Evolutionary conservation across 768 basidiomycete species (phyloP).

Genomic region (Boletus pseudopeckii): DNA sequence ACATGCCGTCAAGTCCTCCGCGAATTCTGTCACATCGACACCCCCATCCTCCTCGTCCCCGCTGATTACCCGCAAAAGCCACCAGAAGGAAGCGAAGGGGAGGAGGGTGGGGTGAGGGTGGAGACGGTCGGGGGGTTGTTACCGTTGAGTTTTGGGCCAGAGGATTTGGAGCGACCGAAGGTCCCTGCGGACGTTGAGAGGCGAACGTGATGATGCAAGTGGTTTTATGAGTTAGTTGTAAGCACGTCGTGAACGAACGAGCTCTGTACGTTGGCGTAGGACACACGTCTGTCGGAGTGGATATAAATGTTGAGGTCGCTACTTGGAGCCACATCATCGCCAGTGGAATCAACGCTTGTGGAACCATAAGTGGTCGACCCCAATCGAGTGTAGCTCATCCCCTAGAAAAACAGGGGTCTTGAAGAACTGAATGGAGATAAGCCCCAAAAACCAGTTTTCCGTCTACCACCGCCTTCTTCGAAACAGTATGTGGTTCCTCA

Average conservation of each 20-base stretch:
- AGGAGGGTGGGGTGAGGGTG: constrained; percentile 48
- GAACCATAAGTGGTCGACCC: too few species aligned
- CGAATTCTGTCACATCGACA: constrained; percentile 75
- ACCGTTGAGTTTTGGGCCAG: constrained; percentile 88
- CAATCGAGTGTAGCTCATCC: not conserved
- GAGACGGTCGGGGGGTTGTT: constrained; percentile 72
- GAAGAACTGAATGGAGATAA: not conserved
- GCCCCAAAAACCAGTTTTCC: too few species aligned
- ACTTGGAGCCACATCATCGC: too few species aligned
- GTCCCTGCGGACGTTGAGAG: not conserved
- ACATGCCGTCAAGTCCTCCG: constrained; percentile 89
- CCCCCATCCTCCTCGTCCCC: constrained; percentile 71
- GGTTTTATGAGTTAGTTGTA: not conserved
- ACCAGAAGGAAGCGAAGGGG: constrained; percentile 4
- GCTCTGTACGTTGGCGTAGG: too few species aligned
- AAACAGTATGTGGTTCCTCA: constrained; percentile 7
- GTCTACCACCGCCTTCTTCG: too few species aligned
- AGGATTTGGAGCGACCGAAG: constrained; percentile 58
- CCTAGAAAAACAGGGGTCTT: not conserved
- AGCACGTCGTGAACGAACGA: too few species aligned
- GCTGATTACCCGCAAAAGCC: constrained; percentile 50
- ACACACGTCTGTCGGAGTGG: too few species aligned
- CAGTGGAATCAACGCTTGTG: too few species aligned
- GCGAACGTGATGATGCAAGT: not conserved
- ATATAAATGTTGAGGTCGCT: too few species aligned